Evolutionary conservation across 441 rosid species (phyloP).

Genomic region (Mallotus japonicus): DNA sequence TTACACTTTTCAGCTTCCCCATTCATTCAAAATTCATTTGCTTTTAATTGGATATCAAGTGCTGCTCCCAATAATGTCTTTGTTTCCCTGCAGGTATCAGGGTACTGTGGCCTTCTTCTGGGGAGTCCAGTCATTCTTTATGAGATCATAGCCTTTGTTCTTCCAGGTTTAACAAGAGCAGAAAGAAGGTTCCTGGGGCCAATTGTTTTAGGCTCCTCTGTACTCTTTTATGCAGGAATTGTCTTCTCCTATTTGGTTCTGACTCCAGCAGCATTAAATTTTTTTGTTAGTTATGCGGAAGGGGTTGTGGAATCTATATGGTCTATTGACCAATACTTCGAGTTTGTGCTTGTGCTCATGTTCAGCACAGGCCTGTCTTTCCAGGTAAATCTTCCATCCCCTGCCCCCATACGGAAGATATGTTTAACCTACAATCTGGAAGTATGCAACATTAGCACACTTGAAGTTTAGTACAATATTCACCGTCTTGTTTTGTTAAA

Average conservation of each 20-base stretch:
- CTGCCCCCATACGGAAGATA: too few species aligned
- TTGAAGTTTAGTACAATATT: neutral
- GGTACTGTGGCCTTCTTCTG: conserved; percentile 89
- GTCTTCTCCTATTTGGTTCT: conserved; percentile 74
- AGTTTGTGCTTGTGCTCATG: conserved; percentile 94
- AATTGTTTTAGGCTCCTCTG: conserved; percentile 83
- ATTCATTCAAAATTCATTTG: neutral
- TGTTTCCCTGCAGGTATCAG: conserved; percentile 69
- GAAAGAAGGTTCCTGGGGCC: conserved; percentile 95
- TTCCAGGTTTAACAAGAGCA: conserved; percentile 84
- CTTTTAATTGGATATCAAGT: conserved; percentile 8
- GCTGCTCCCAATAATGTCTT: conserved; percentile 7
- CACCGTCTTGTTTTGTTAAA: too few species aligned
- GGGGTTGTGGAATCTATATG: conserved; percentile 92
- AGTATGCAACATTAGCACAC: neutral
- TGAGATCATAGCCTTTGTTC: conserved; percentile 94
- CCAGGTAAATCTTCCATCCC: conserved; percentile 52
- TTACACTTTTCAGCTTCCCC: neutral
- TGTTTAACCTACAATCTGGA: too few species aligned
- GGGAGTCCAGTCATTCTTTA: conserved; percentile 91
- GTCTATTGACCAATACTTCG: conserved; percentile 98
- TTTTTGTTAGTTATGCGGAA: conserved; percentile 90
- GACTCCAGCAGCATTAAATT: conserved; percentile 92
- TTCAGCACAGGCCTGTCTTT: conserved; percentile 98
- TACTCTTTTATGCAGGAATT: conserved; percentile 86